Conservation (phyloP, 164 flowering plant species). For the Chimonanthus praecox region DNA sequence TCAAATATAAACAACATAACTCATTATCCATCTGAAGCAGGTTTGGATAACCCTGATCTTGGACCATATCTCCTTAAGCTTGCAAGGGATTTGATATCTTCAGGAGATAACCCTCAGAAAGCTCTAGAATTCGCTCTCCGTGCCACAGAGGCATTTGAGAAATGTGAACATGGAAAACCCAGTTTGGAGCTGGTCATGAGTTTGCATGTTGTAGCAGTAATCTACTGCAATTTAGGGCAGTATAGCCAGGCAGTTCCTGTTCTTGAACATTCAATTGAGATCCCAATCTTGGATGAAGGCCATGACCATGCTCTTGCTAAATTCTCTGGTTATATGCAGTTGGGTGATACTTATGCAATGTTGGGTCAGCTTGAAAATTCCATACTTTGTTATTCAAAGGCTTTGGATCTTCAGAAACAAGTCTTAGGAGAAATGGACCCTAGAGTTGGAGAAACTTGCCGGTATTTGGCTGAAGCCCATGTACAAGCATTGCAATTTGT, state of each 20-base stretch:
- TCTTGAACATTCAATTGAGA: constrained; percentile 73
- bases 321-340: constrained; percentile 92
- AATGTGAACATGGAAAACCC: constrained; percentile 64
- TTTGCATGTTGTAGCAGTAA: constrained; percentile 80
- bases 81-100: constrained; percentile 75
- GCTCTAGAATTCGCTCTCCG: constrained; percentile 78
- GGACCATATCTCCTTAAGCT: constrained; percentile 84
- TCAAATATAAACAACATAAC: constrained; percentile 36
- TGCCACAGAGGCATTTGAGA: constrained; percentile 81
- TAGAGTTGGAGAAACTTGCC: constrained; percentile 91
- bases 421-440: constrained; percentile 75
- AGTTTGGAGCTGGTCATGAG: constrained; percentile 85
- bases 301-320: constrained; percentile 89
- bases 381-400: constrained; percentile 51
- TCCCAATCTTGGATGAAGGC: constrained; percentile 66
- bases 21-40: constrained; percentile 42
- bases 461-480: constrained; percentile 89
- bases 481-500: constrained; percentile 91
- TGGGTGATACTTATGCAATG: constrained; percentile 94
- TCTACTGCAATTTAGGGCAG: constrained; percentile 74
- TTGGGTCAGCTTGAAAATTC: constrained; percentile 87
- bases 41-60: constrained; percentile 56
- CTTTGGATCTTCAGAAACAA: constrained; percentile 68
- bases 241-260: constrained; percentile 75
- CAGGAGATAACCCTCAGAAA: constrained; percentile 63